Evolutionary conservation across 2,329 filamentous ascomycete genomes (phyloP).

Genomic region (Metarhizium brunneum): DNA sequence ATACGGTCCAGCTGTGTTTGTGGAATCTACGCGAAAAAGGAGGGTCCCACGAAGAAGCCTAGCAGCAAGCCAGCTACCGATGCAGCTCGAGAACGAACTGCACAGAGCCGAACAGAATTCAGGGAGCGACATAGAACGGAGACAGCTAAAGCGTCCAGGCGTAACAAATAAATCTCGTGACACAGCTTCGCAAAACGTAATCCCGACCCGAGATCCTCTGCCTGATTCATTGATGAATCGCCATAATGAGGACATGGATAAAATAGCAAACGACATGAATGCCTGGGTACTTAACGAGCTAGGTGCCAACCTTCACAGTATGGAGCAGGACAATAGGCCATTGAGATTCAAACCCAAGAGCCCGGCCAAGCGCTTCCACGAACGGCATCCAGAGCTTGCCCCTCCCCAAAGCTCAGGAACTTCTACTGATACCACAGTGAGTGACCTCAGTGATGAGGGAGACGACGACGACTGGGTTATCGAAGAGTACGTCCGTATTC

Average conservation of each 20-base stretch:
- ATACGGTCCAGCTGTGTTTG: conserved; percentile 40
- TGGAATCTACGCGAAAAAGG: conserved; percentile 40
- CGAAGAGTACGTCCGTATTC: conserved; percentile 55
- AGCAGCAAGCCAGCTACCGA: conserved; percentile 7
- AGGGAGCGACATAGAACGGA: conserved; percentile 11
- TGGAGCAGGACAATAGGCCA: conserved; percentile 31
- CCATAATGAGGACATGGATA: conserved; percentile 35
- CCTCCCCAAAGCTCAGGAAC: background rate
- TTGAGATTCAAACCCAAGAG: conserved; percentile 47
- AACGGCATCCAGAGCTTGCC: conserved; percentile 39
- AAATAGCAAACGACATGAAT: conserved; percentile 46
- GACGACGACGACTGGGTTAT: conserved; percentile 52
- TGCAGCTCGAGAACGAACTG: background rate
- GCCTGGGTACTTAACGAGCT: conserved; percentile 51
- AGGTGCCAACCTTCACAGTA: conserved; percentile 38
- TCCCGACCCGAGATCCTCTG: conserved; percentile 17
- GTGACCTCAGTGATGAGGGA: conserved; percentile 32
- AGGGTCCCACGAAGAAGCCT: conserved; percentile 14
- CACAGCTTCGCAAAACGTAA: conserved; percentile 12
- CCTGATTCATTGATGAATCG: conserved; percentile 23
- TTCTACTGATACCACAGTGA: conserved; percentile 23
- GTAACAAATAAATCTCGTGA: conserved; percentile 14
- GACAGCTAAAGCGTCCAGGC: conserved; percentile 25
- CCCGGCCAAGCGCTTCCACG: conserved; percentile 43
- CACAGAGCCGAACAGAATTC: background rate